These are phyloP conservation scores for Anisodus acutangulus DNA, from an alignment of 257 asterid genomes.

Conservation along the genomic window DNA sequence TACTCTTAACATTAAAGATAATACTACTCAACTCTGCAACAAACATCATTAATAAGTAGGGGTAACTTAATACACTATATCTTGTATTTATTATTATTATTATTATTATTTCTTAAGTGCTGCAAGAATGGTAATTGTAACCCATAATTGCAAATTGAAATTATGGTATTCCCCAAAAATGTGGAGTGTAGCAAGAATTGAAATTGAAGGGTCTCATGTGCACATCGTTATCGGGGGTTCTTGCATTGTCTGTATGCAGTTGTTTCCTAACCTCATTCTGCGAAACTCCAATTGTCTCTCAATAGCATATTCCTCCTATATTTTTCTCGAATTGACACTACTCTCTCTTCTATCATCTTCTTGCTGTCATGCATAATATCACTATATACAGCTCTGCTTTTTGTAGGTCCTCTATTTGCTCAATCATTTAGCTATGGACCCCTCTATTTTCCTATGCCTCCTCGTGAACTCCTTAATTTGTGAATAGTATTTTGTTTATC, in stretches of 20 bases:
- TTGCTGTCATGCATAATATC: slow-evolving; percentile 17
- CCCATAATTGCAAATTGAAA: too few species aligned
- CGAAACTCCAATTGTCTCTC: slow-evolving; percentile 19
- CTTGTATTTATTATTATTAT: too few species aligned
- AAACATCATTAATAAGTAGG: too few species aligned
- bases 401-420: slow-evolving; percentile 31
- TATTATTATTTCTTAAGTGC: too few species aligned
- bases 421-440: slow-evolving; percentile 33
- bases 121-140: too few species aligned
- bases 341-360: neutral
- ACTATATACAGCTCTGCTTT: neutral
- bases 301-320: too few species aligned
- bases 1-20: too few species aligned
- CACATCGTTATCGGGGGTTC: slow-evolving; percentile 43
- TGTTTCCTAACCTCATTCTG: slow-evolving; percentile 19
- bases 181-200: neutral
- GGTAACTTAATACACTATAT: too few species aligned
- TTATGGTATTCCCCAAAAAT: too few species aligned
- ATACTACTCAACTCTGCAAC: too few species aligned
- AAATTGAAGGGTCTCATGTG: slow-evolving; percentile 34
- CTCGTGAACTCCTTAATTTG: slow-evolving; percentile 39
- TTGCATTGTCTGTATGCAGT: slow-evolving; percentile 38
- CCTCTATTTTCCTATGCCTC: slow-evolving; percentile 29
- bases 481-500: too few species aligned
- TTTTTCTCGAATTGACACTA: too few species aligned